Base-by-base conservation (phyloP, 129 eudicot species). In the Helichrysum umbraculigerum region DNA sequence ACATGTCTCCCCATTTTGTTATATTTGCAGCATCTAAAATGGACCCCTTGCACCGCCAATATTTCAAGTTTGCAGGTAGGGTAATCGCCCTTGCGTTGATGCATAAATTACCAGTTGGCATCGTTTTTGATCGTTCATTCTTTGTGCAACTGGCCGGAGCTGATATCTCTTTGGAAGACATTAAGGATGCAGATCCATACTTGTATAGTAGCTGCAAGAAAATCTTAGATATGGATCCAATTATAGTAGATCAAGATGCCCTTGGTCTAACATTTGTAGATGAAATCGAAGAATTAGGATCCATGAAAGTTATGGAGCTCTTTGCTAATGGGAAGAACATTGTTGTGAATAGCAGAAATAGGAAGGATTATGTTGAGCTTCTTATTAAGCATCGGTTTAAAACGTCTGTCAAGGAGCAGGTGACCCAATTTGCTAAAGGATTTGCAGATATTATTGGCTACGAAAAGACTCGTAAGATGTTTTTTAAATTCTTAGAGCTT, bases 91-190 rank as follows among this genome's bases (percentile, higher is more conserved):
- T 93, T 47, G 96, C 98, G 50, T 81, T 93, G 86, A 87, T 90
- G 88, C 90, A 93, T 60, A 93, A 88, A 81, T 78, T 93, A 42
- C 98, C 90, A 84, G 85, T 88, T 64, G 98, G 98, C 50, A 83
- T 90, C 4, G 85, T 82, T 71, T 83, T 93, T 14, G 97, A 90
- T 84, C 86, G 92, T 50, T 85, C 84, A 14, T 86, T 90, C 79
- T 85, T 88, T 69, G n/a, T 84, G 51, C 96, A 90, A 85, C 79
- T 93, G 70, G 88, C 94, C 32, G 94, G 89, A 34, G 77, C 41
- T 39, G 34, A 28, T 5, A 78, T 93, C 42, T 83, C 87, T 30
- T 71, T 92, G 79, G 96, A 88, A 29, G 93, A 90, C 69, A 81
- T 88, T 63, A 73, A 66, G 68, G 98, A 93, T 82, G 92, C 98